Base-by-base conservation (phyloP, 345 rosid genomes). In the Bruguiera parviflora region DNA sequence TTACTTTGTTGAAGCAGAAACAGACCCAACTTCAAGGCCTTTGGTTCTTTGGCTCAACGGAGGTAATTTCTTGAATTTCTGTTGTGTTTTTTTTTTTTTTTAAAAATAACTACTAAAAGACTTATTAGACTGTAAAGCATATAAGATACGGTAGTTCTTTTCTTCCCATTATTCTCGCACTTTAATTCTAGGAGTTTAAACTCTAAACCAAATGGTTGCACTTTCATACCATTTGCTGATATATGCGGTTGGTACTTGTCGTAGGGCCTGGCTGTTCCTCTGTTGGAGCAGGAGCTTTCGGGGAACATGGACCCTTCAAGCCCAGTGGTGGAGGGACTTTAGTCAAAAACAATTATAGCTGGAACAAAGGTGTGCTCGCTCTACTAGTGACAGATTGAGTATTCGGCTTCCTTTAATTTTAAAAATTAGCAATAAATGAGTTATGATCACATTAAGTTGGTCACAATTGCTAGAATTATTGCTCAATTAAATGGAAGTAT, bases 1-100 rank as follows among this genome's bases (percentile, higher is more conserved):
- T 18, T 63, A 53, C 55, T 71, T 71, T 63, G 74, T 71, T 19
- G 74, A 71, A 63, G 74, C 75, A 29, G 69, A 71, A 58, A 27
- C 51, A 1, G 37, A 56, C 20, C 51, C 69, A 39, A 63, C 37
- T 27, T 43, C 69, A 10, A 71, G 46, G 51, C 69, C 75, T 22
- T 46, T 71, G 0, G 75, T 64, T 31, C 74, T 63, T 4, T 71
- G 74, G 74, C 33, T 71, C 43, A 43, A 43, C 28, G 74, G 68
- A 55, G 74, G 74, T 55, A 33, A 33, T 4, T 19, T 29, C 9
- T 51, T 27, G 58, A 11, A 61, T 28, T 47, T 0, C 16, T n/a
- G 5, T 9, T 64, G 24, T 55, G 58, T 15, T 2, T 19, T 21
- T 35, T 24, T 61, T 60, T 19, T 37, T 61, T n/a, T n/a, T n/a